Percentiles rank a stretch among this genome's conserved stretches.
Conservation (phyloP, 2,329 filamentous ascomycete species). For the Periconia sp. region DNA sequence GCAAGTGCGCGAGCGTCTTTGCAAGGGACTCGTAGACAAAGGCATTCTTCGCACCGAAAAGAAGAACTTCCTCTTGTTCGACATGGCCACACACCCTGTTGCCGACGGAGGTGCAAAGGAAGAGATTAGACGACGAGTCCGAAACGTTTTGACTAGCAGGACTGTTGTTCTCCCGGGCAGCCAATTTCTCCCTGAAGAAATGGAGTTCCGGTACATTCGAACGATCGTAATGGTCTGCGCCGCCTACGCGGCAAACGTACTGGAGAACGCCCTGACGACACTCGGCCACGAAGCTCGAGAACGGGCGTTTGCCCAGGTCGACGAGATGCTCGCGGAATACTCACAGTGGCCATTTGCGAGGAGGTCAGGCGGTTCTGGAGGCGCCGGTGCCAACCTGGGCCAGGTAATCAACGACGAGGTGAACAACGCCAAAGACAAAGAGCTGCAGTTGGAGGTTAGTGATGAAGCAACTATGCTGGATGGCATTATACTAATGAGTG, state of each 20-base stretch:
- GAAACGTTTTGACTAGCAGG: slow-evolving; percentile 88
- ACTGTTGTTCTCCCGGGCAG: slow-evolving; percentile 86
- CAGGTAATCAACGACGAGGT: slow-evolving; percentile 87
- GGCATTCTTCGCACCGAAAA: slow-evolving; percentile 98
- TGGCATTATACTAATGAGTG: slow-evolving; percentile 19
- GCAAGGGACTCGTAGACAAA: slow-evolving; percentile 97
- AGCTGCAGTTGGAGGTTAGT: slow-evolving; percentile 89
- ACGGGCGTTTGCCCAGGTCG: slow-evolving; percentile 93
- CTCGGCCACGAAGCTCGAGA: slow-evolving; percentile 93
- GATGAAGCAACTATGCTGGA: not conserved
- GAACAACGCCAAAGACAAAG: slow-evolving; percentile 84
- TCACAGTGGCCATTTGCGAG: slow-evolving; percentile 96
- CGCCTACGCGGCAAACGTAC: slow-evolving; percentile 94
- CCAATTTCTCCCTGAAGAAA: slow-evolving; percentile 88
- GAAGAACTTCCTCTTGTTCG: slow-evolving; percentile 98
- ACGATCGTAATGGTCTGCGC: slow-evolving; percentile 97
- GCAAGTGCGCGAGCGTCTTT: slow-evolving; percentile 95
- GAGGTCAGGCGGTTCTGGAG: slow-evolving; percentile 72
- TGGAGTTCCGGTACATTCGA: slow-evolving; percentile 90
- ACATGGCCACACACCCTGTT: slow-evolving; percentile 98
- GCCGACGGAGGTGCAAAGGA: slow-evolving; percentile 96
- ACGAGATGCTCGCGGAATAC: slow-evolving; percentile 93
- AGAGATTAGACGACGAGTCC: slow-evolving; percentile 89
- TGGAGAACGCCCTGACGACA: slow-evolving; percentile 95
- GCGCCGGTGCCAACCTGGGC: slow-evolving; percentile 89